Conservation (phyloP, 768 basidiomycete species). For the Fomitopsis pulvina region DNA sequence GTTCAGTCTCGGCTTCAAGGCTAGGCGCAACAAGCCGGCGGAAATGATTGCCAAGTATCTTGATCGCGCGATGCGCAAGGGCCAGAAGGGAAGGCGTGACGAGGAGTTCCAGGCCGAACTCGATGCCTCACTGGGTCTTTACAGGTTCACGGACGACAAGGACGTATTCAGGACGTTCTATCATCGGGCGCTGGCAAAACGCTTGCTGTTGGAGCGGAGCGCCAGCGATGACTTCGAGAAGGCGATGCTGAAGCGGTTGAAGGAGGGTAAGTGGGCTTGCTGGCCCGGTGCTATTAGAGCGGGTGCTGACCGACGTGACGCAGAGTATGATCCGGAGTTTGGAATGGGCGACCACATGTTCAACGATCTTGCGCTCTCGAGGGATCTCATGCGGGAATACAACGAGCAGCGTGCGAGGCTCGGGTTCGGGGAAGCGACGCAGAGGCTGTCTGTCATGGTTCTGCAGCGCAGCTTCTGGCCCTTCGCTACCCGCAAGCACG, state of each 20-base stretch:
- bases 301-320: not conserved
- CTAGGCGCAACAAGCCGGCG: slow-evolving; percentile 75
- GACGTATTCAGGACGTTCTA: slow-evolving; percentile 95
- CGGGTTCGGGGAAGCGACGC: slow-evolving; percentile 25
- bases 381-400: slow-evolving; percentile 66
- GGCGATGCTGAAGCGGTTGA: slow-evolving; percentile 77
- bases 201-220: slow-evolving; percentile 75
- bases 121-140: slow-evolving; percentile 64
- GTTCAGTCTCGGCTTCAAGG: slow-evolving; percentile 69
- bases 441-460: slow-evolving; percentile 67
- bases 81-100: slow-evolving; percentile 67
- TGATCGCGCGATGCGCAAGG: slow-evolving; percentile 81
- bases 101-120: slow-evolving; percentile 55
- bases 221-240: slow-evolving; percentile 87
- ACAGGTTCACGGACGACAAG: slow-evolving; percentile 85
- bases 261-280: slow-evolving; percentile 51
- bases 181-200: slow-evolving; percentile 81
- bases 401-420: slow-evolving; percentile 35
- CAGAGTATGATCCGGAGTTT: slow-evolving; percentile 95
- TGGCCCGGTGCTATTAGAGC: not conserved
- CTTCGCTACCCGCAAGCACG: slow-evolving; percentile 47
- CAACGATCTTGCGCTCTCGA: slow-evolving; percentile 75
- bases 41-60: slow-evolving; percentile 92
- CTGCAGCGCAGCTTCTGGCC: slow-evolving; percentile 91
- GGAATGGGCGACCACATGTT: slow-evolving; percentile 95